phyloP scores from a whole-genome alignment of 192 early-diverging fungal species.

The Gorgonomyces haynaldii region DNA sequence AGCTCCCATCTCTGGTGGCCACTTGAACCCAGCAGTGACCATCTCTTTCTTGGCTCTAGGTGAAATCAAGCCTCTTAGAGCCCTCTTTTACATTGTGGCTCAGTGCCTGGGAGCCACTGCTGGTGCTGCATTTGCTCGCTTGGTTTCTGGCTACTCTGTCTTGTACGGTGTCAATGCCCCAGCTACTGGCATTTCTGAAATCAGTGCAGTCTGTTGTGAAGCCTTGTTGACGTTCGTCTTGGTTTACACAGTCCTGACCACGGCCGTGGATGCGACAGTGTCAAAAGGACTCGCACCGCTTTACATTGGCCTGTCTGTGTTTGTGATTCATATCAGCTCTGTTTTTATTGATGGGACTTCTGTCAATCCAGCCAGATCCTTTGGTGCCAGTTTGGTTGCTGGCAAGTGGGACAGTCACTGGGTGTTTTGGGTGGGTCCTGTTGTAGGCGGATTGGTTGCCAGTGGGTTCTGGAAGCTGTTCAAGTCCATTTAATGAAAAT shows the following conservation, averaged over 20 bases:
- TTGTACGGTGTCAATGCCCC: constrained; percentile 12
- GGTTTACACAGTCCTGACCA: constrained; percentile 23
- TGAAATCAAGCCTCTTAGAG: constrained; percentile 26
- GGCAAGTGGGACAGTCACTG: constrained; percentile 37
- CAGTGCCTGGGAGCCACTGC: constrained; percentile 47
- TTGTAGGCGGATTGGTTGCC: constrained; percentile 27
- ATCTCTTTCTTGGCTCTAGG: constrained; percentile 42
- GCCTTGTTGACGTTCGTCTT: constrained; percentile 28
- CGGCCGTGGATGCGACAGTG: constrained; percentile 31
- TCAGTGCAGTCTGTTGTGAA: constrained; percentile 30
- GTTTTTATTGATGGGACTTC: constrained; percentile 37
- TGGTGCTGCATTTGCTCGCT: constrained; percentile 26
- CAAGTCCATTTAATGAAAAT: constrained; percentile 4
- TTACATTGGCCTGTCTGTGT: constrained; percentile 28
- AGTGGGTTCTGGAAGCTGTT: constrained; percentile 12
- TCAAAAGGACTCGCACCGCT: constrained; percentile 26
- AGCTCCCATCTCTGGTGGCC: constrained; percentile 45
- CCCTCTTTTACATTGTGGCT: constrained; percentile 39
- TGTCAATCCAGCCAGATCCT: constrained; percentile 57
- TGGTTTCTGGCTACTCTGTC: constrained; percentile 18
- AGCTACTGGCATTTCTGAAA: constrained; percentile 8
- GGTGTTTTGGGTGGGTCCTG: constrained; percentile 55
- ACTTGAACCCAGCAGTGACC: constrained; percentile 57
- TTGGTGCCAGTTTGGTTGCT: constrained; percentile 42
- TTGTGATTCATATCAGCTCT: constrained; percentile 24